Evolutionary conservation across 345 rosid genomes (phyloP), one percentile per base, ranked within the genome.

Genomic region (Dovyalis caffra): DNA sequence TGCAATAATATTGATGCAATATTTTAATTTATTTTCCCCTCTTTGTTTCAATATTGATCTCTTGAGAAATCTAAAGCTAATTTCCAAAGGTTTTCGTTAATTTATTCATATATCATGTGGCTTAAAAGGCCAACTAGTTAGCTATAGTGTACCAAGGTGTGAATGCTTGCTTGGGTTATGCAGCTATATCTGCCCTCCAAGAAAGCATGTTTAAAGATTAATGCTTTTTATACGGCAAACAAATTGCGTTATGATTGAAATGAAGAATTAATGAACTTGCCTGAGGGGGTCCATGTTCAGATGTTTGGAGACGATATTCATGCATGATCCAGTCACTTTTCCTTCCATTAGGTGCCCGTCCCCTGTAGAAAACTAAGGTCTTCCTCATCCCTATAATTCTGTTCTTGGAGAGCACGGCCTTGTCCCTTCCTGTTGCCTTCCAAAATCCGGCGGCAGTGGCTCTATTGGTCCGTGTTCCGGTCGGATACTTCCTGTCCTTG

Each of bases 391-490:
- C 99, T 29, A 95, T 91, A 21, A 95, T 79, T 45, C 64, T 82
- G 84, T 89, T 90, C 84, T 87, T 90, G 2, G 97, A 91, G 28
- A 95, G 82, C 12, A 95, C 94, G 0, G 97, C 94, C 83, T 95
- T 92, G 84, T 95, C 99, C 76, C 99, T 76, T 29, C 97, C 99
- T 0, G 99, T 95, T 47, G 99, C 99, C 85, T 95, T 95, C 99
- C 99, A 95, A 77, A 95, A 95, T 15, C 99, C 99, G 29, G 92
- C 91, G 2, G 91, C 86, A 0, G 99, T 95, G 32, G 99, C 99
- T 79, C 99, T 78, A 70, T 95, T 92, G 1, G 97, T 95, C 72
- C 97, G 79, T 32, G 95, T 91, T 74, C 99, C 99, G 0, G 99
- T 95, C 2, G 99, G 99, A 67, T 92, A 95, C 73, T 95, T 95